Conservation (phyloP, 164 flowering plant species). For the Magnolia sinica region DNA sequence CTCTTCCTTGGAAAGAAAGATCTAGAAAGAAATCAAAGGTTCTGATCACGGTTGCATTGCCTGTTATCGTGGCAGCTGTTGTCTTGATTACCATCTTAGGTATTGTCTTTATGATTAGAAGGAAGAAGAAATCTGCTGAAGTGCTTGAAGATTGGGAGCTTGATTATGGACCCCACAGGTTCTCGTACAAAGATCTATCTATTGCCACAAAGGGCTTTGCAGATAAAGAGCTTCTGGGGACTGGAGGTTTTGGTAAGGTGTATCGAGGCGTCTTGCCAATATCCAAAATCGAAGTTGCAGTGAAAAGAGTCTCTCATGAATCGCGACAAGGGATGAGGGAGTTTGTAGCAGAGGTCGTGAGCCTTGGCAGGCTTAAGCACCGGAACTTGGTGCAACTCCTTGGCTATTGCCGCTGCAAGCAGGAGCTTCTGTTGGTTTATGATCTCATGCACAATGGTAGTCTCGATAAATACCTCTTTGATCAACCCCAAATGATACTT, state of each 20-base stretch:
- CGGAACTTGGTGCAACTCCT: constrained; percentile 16
- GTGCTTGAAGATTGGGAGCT: background rate
- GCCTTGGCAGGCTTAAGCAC: constrained; percentile 21
- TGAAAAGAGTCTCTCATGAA: constrained; percentile 20
- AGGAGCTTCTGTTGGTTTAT: constrained; percentile 16
- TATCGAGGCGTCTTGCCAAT: constrained; percentile 12
- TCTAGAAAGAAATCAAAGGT: constrained; percentile 3
- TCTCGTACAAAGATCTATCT: constrained; percentile 8
- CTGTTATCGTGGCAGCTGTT: background rate
- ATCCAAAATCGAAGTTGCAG: constrained; percentile 11
- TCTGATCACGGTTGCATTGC: constrained; percentile 3
- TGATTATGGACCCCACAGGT: constrained; percentile 15
- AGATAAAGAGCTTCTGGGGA: constrained; percentile 13
- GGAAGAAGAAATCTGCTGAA: constrained; percentile 9
- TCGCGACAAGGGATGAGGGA: constrained; percentile 21
- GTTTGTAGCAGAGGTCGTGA: constrained; percentile 20
- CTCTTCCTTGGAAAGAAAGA: constrained; percentile 24
- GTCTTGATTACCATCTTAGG: background rate
- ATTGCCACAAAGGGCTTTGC: constrained; percentile 11
- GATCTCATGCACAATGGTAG: constrained; percentile 1
- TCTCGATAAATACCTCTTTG: constrained; percentile 15
- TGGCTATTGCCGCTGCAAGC: constrained; percentile 14
- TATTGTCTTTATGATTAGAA: background rate
- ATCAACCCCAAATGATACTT: background rate
- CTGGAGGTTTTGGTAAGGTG: constrained; percentile 19